Evolutionary conservation across 1,284 basidiomycete species (phyloP), one percentile per base, ranked within the genome.

Genomic region (Cutaneotrichosporon cavernicola): DNA sequence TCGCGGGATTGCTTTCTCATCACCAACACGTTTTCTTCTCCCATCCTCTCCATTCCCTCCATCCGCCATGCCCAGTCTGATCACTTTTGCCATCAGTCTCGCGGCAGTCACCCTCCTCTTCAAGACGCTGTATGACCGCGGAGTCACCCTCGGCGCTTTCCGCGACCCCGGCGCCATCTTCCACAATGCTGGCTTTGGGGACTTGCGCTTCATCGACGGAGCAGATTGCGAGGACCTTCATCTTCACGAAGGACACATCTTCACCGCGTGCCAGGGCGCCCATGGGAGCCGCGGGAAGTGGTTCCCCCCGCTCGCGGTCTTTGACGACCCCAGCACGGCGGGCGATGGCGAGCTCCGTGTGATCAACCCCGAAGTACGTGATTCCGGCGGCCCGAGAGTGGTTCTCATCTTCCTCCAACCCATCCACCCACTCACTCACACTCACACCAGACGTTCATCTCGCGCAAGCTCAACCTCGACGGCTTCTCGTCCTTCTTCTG

Each of bases 361-460:
- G 4, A 69, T 74, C 43, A 69, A 76, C 47, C 69, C 74, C 9
- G 62, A 70, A 66, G 74, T 76, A 49, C 32, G 70, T 61, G 30
- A 40, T 43, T 43, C 14, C 14, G 14, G 40, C 5, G 10, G 34
- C 5, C 11, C 34, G 7, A 13, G 34, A 8, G 40, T 49, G 47
- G n/a, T 22, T 22, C 47, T 49, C 14, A 11, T 30, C 22, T 10
- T 36, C 36, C 36, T 10, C 36, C 36, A 9, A 55, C 3, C 16
- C 43, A 32, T 22, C 11, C 30, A 31, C 21, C 26, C 10, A 6
- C 18, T 32, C 26, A 26, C 52, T 5, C 50, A 13, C 30, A 16
- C 49, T 34, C 30, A 32, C 47, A 21, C 5, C 59, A 74, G 73
- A 73, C 69, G 1, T 70, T 71, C 58, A 63, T 56, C 18, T 31